Evolutionary conservation across 495 filamentous ascomycete species (phyloP).

Genomic region (Penicillium nucicola): DNA sequence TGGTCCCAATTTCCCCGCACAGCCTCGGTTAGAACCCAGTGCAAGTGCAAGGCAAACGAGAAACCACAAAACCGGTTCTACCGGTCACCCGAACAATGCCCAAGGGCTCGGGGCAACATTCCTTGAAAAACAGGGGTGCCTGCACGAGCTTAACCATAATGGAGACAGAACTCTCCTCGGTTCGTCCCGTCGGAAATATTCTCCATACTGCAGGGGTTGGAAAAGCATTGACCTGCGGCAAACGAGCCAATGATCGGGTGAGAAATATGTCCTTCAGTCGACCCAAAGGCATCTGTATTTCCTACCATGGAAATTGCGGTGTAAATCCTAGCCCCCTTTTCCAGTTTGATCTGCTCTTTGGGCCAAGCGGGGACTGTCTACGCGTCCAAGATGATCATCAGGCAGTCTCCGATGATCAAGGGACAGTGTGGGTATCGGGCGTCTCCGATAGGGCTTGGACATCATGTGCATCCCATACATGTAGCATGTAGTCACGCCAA

Average conservation of each 20-base stretch:
- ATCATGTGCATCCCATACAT: too few relatives aligned
- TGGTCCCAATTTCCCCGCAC: slow-evolving; percentile 1
- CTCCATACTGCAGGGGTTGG: background rate
- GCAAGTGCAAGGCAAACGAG: background rate
- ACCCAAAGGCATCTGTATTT: too few relatives aligned
- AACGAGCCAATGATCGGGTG: background rate
- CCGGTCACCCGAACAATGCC: too few relatives aligned
- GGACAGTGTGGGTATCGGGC: too few relatives aligned
- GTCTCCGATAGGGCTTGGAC: too few relatives aligned
- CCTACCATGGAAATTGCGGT: too few relatives aligned
- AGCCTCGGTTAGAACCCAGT: background rate
- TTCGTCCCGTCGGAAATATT: slow-evolving; percentile 7
- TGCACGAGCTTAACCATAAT: slow-evolving; percentile 4
- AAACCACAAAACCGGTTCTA: background rate
- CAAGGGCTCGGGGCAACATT: background rate
- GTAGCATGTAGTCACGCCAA: too few relatives aligned
- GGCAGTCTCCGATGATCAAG: too few relatives aligned
- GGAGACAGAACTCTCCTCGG: background rate
- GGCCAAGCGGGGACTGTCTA: too few relatives aligned
- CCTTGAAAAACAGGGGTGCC: background rate
- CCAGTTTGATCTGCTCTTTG: too few relatives aligned
- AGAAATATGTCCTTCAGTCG: background rate
- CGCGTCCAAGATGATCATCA: too few relatives aligned
- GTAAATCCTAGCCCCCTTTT: too few relatives aligned
- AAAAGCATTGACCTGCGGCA: background rate